phyloP scores from a whole-genome alignment of 768 basidiomycete species.

The Clitopilus hobsonii region DNA sequence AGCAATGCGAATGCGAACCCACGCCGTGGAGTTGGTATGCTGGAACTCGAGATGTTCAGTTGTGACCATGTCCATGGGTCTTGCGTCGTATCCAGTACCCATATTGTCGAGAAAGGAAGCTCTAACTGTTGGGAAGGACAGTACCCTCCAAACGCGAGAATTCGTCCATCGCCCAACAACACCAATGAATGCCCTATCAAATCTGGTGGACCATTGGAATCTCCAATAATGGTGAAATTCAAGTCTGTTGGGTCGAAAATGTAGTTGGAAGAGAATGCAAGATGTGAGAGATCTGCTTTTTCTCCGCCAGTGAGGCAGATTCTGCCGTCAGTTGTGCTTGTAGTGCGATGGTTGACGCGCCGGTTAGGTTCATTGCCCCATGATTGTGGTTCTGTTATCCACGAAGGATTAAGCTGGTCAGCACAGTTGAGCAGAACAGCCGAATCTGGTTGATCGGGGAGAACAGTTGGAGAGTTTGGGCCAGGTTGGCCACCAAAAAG shows the following conservation, averaged over 20 bases:
- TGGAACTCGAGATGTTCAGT: slow-evolving; percentile 29
- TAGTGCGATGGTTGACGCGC: slow-evolving; percentile 71
- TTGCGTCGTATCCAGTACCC: slow-evolving; percentile 56
- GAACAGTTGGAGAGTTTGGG: slow-evolving; percentile 46
- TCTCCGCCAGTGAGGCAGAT: slow-evolving; percentile 78
- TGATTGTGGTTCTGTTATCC: slow-evolving; percentile 38
- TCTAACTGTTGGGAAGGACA: slow-evolving; percentile 40
- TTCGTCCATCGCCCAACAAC: slow-evolving; percentile 61
- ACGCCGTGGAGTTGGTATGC: slow-evolving; percentile 54
- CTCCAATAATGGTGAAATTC: slow-evolving; percentile 52
- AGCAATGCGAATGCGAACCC: slow-evolving; percentile 55
- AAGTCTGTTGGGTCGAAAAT: slow-evolving; percentile 47
- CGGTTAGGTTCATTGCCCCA: slow-evolving; percentile 70
- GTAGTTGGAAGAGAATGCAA: slow-evolving; percentile 60
- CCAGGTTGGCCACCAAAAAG: slow-evolving; percentile 77
- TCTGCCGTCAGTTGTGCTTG: slow-evolving; percentile 38
- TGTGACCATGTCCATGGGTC: slow-evolving; percentile 44
- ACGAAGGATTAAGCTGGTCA: slow-evolving; percentile 32
- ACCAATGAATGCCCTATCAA: slow-evolving; percentile 71
- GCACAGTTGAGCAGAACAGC: slow-evolving; percentile 48
- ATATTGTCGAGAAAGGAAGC: slow-evolving; percentile 55
- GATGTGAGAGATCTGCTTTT: slow-evolving; percentile 73
- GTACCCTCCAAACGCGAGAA: slow-evolving; percentile 77
- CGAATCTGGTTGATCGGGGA: slow-evolving; percentile 57
- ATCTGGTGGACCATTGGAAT: slow-evolving; percentile 55